Evolutionary conservation across 2,329 filamentous ascomycete species (phyloP), one percentile per base, ranked within the genome.

Genomic region (Paraphaeosphaeria minitans): DNA sequence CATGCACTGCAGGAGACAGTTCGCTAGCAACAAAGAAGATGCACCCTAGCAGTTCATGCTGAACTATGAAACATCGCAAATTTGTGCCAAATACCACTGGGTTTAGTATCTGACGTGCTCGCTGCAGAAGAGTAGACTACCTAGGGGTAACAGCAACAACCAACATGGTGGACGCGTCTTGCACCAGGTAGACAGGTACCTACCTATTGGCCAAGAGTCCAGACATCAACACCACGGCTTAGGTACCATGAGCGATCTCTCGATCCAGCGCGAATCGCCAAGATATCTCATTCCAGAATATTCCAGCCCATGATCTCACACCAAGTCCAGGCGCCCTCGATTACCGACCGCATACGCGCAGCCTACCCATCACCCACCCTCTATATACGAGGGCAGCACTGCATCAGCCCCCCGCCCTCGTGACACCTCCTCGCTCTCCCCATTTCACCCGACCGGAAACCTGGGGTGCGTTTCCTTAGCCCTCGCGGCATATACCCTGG

Each of bases 351-450:
- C 14, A 35, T 42, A 48, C 5, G 45, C 27, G 19, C 8, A 48
- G 33, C 35, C 27, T 33, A 48, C 13, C 9, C 22, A 10, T 39
- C 13, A 21, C 31, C 39, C 31, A 21, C 45, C 39, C 41, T 35
- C 37, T 33, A 55, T 58, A 54, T 52, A 55, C 33, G 37, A 56
- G 53, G 53, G 53, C 57, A 59, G 57, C 57, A 59, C 33, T 59
- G 53, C 57, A 59, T 33, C 27, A 4, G 35, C 12, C 8, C 16
- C 33, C 37, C 16, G 14, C 16, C 22, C 57, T 47, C 57, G 48
- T 53, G 48, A 42, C 24, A 27, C 37, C 47, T 53, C 47, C 57
- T 47, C 35, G 19, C 57, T 42, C 37, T 19, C 45, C 53, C 29
- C 24, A 48, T 22, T n/a, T 43, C 13, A 53, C n/a, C 22, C 48